Conservation (phyloP, 371 early-diverging fungal genomes). For the Choanephora cucurbitarum region DNA sequence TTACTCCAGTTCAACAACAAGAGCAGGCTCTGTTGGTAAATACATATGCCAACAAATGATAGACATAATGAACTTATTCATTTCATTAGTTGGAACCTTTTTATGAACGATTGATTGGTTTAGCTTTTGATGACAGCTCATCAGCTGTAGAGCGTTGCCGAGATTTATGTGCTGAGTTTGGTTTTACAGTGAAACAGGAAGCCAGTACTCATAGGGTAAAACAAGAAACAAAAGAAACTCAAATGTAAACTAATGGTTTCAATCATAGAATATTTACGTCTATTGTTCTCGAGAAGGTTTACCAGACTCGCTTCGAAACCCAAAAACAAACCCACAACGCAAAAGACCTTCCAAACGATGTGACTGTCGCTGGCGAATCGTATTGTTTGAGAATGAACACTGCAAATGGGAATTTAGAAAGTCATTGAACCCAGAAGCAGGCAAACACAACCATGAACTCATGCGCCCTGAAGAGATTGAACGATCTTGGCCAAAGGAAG, state of each 20-base stretch:
- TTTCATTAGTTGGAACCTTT: slow-evolving; percentile 47
- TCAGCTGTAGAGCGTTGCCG: slow-evolving; percentile 49
- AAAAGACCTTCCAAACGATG: slow-evolving; percentile 63
- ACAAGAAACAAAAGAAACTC: background rate
- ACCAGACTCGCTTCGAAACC: slow-evolving; percentile 61
- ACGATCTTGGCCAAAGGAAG: slow-evolving; percentile 58
- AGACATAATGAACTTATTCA: no score
- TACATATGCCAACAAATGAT: slow-evolving; percentile 6
- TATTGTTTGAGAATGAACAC: slow-evolving; percentile 51
- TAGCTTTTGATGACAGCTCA: slow-evolving; percentile 22
- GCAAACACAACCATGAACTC: slow-evolving; percentile 60
- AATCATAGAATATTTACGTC: slow-evolving; percentile 59
- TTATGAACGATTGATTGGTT: slow-evolving; percentile 43
- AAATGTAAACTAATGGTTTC: background rate
- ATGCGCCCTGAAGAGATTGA: slow-evolving; percentile 61
- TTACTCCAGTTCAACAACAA: slow-evolving; percentile 18
- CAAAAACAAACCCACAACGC: slow-evolving; percentile 57
- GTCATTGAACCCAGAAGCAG: slow-evolving; percentile 60
- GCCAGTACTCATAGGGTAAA: slow-evolving; percentile 58
- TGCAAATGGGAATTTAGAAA: slow-evolving; percentile 61
- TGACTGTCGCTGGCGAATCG: slow-evolving; percentile 67
- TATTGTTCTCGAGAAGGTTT: slow-evolving; percentile 69
- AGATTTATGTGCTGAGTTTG: slow-evolving; percentile 51
- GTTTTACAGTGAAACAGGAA: slow-evolving; percentile 61
- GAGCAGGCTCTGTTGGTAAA: slow-evolving; percentile 23